A percentile compares a stretch with the other conserved stretches of the same genome.
Conservation (phyloP, 2,329 filamentous ascomycete genomes). For the Escovopsis weberi region DNA sequence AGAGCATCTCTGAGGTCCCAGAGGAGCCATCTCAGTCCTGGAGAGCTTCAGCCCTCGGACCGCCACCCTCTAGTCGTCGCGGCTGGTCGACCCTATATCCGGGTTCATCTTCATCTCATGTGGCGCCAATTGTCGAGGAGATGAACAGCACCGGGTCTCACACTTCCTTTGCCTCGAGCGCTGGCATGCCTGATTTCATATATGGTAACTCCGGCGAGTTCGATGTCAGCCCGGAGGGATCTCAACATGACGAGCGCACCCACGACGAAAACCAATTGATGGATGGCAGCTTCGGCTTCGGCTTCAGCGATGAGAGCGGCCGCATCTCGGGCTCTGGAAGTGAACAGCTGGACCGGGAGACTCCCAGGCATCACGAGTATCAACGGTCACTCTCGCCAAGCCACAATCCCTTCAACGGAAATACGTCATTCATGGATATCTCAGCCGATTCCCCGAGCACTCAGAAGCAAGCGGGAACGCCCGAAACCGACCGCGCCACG, state of each 20-base stretch:
- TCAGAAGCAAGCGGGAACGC: conserved; percentile 10
- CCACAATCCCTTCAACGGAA: conserved; percentile 2
- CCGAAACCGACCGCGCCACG: conserved; percentile 6
- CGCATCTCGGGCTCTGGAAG: background rate
- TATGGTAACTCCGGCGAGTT: conserved; percentile 28
- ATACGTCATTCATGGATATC: conserved; percentile 25
- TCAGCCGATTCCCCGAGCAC: conserved; percentile 33
- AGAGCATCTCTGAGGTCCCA: background rate
- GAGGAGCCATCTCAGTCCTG: conserved; percentile 16
- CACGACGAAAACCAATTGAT: too few relatives aligned
- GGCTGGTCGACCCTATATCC: conserved; percentile 47
- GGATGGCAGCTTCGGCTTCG: background rate
- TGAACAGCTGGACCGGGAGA: background rate
- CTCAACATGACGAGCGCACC: conserved; percentile 26
- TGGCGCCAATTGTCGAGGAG: conserved; percentile 66
- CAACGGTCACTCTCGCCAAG: background rate
- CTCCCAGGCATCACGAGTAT: background rate
- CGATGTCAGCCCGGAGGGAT: conserved; percentile 37
- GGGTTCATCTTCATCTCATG: conserved; percentile 44
- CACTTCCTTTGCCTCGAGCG: conserved; percentile 56
- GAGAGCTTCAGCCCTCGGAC: conserved; percentile 40
- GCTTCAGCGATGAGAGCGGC: conserved; percentile 2
- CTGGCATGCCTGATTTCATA: conserved; percentile 48
- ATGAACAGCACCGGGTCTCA: conserved; percentile 41
- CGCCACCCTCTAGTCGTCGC: conserved; percentile 44